Conservation (phyloP, 441 rosid genomes). For the Gossypium davidsonii region DNA sequence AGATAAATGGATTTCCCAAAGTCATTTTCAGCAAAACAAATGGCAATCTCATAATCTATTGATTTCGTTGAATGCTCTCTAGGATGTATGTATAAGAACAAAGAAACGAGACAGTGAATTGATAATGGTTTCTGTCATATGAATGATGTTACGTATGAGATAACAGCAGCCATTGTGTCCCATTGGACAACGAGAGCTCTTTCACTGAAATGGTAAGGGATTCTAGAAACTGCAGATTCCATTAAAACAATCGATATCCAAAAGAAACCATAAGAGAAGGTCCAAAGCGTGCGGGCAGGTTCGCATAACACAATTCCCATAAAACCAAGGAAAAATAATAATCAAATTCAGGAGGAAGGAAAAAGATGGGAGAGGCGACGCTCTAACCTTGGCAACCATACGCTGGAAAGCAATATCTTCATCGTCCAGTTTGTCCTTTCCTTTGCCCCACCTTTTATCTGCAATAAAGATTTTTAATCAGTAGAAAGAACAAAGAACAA, state of each 20-base stretch:
- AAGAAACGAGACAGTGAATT: not conserved
- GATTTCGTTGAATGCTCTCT: not conserved
- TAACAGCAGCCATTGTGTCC: too few relatives aligned
- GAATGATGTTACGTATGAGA: not conserved
- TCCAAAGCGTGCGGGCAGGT: not conserved
- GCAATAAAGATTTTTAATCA: conserved; percentile 6
- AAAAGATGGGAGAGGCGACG: conserved; percentile 29
- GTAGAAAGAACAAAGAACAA: not conserved
- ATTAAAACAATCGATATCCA: not conserved
- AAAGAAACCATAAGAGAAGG: not conserved
- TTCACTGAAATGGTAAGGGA: not conserved
- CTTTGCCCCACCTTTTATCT: conserved; percentile 87
- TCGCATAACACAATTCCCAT: not conserved
- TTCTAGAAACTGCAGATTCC: not conserved
- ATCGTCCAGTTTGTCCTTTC: conserved; percentile 81
- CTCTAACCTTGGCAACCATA: conserved; percentile 98
- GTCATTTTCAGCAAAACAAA: not conserved
- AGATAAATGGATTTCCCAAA: not conserved
- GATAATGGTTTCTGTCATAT: not conserved
- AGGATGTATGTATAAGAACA: not conserved
- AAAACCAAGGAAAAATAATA: not conserved
- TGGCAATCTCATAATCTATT: not conserved
- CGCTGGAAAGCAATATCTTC: conserved; percentile 96
- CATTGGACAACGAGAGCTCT: not conserved
- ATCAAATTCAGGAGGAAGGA: not conserved